Base-by-base conservation (phyloP, 2,329 filamentous ascomycete genomes). In the Pestalotiopsis sp. region DNA sequence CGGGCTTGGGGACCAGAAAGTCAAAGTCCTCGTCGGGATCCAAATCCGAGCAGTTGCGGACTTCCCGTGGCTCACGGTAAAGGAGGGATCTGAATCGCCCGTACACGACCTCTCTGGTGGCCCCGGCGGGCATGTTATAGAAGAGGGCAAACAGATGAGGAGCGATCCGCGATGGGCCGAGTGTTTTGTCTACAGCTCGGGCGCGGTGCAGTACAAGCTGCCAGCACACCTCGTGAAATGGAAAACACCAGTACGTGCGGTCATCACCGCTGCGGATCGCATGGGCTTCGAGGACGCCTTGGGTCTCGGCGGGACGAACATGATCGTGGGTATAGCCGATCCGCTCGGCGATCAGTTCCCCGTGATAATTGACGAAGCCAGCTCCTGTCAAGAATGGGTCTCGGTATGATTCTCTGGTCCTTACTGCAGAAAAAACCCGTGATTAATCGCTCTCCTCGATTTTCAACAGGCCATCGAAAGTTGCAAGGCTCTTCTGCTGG, bases 171-270 rank as follows among this genome's bases (percentile, higher is more conserved):
- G 68, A 39, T 36, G 67, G 25, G 7, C 64, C 56, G 27, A 69
- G n/a, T 23, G 38, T 11, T 14, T 38, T 61, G 14, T 65, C 25
- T 3, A 5, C 9, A 2, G 68, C 61, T 59, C 71, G 68, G 14
- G 73, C 41, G n/a, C 68, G 70, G 38, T 68, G 68, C 20, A 67
- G 41, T 4, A 74, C 61, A 11, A 75, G 70, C 45, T 71, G 63
- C 71, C 72, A 75, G 64, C 73, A 75, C 41, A 69, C 66, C 45
- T 72, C 70, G 49, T 74, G 73, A n/a, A 74, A 41, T 12, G 68
- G 68, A 49, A 70, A 74, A 57, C 68, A 72, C 70, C 71, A 74
- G 25, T 72, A 70, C 4, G 57, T 63, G 14, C 20, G 25, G n/a
- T 61, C 60, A 9, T 31, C 6, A 7, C 1, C 39, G n/a, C 14